Conservation (phyloP, 257 asterid genomes). For the Capsicum baccatum region DNA sequence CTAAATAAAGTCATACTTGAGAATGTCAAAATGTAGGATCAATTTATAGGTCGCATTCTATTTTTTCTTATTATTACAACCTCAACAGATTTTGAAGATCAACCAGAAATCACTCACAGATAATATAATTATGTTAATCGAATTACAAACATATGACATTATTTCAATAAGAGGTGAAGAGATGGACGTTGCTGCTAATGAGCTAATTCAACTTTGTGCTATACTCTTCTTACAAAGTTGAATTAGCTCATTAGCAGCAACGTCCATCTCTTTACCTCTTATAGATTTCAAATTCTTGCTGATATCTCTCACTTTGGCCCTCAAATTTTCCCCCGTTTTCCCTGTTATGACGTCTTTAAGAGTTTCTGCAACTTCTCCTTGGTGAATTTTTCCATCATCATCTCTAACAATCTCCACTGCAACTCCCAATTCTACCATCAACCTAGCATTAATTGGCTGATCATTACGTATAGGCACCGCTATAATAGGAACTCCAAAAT, state of each 20-base stretch:
- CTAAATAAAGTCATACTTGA: background rate
- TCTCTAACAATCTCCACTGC: slow-evolving; percentile 48
- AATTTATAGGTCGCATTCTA: too few relatives aligned
- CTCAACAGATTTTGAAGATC: too few relatives aligned
- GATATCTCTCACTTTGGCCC: slow-evolving; percentile 28
- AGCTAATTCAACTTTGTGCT: background rate
- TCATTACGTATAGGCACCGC: slow-evolving; percentile 54
- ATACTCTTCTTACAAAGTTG: slow-evolving; percentile 30
- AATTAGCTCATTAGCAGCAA: slow-evolving; percentile 30
- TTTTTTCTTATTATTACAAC: background rate
- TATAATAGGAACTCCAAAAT: slow-evolving; percentile 45
- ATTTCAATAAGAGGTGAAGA: background rate
- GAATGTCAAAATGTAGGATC: too few relatives aligned
- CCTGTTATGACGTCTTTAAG: slow-evolving; percentile 38
- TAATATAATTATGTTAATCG: too few relatives aligned
- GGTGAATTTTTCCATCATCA: slow-evolving; percentile 26
- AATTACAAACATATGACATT: too few relatives aligned
- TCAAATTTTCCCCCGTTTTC: slow-evolving; percentile 33
- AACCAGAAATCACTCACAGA: too few relatives aligned
- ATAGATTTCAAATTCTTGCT: slow-evolving; percentile 35
- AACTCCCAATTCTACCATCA: slow-evolving; percentile 41
- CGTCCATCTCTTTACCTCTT: slow-evolving; percentile 41
- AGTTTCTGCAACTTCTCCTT: slow-evolving; percentile 38
- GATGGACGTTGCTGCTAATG: too few relatives aligned
- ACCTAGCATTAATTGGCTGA: slow-evolving; percentile 48